phyloP scores from a whole-genome alignment of 169 alveolate genomes.

The Plasmodium relictum region DNA sequence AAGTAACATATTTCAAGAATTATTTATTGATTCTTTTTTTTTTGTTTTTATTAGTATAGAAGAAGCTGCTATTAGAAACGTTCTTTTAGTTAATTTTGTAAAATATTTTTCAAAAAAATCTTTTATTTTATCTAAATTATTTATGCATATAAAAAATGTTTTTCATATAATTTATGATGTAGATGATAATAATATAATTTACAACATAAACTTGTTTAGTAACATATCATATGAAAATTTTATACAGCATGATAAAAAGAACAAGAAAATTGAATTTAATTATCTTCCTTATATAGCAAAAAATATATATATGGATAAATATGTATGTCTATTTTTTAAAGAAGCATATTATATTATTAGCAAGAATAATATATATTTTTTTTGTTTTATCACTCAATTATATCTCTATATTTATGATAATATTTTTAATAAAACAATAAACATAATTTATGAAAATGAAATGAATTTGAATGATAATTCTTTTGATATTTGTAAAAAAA shows the following conservation, averaged over 20 bases:
- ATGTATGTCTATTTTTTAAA: conserved; percentile 38
- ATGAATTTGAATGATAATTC: conserved; percentile 70
- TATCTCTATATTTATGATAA: conserved; percentile 57
- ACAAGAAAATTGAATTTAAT: conserved; percentile 1
- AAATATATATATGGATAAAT: conserved; percentile 47
- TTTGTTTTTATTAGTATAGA: conserved; percentile 48
- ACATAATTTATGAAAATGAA: conserved; percentile 62
- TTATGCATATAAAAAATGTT: conserved; percentile 10
- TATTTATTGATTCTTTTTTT: conserved; percentile 59
- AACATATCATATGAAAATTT: background rate
- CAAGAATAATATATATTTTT: conserved; percentile 33
- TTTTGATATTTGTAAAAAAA: conserved; percentile 31
- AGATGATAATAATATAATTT: conserved; percentile 20
- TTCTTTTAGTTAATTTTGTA: conserved; percentile 46
- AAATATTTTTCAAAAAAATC: conserved; percentile 56
- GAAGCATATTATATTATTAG: conserved; percentile 60
- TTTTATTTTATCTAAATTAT: conserved; percentile 20
- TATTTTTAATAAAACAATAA: conserved; percentile 53
- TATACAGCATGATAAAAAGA: conserved; percentile 5
- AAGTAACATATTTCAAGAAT: conserved; percentile 37
- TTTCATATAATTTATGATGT: conserved; percentile 43
- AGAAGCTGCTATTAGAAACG: conserved; percentile 22
- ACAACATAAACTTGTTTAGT: conserved; percentile 36
- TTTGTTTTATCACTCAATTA: conserved; percentile 17
- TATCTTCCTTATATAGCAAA: conserved; percentile 32